These are phyloP conservation scores for Glomus cerebriforme DNA, from an alignment of 192 early-diverging fungal species.

Conservation along the genomic window DNA sequence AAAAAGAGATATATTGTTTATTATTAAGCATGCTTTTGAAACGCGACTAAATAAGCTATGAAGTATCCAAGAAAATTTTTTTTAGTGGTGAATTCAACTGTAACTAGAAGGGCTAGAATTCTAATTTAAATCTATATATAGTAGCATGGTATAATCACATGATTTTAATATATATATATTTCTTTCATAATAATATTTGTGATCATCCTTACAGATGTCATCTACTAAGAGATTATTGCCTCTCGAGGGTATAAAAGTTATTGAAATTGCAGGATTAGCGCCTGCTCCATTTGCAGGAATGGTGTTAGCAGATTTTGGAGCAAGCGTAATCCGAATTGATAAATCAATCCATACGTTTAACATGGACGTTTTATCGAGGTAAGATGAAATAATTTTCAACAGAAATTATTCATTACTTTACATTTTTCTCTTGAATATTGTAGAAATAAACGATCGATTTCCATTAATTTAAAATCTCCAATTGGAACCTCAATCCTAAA, in stretches of 20 bases:
- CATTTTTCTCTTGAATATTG: constrained; percentile 16
- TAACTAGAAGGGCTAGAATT: too few species aligned
- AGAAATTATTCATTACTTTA: constrained; percentile 1
- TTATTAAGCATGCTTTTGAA: too few species aligned
- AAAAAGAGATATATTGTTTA: too few species aligned
- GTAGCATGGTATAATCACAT: too few species aligned
- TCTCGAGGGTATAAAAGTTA: constrained; percentile 53
- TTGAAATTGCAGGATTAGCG: constrained; percentile 70
- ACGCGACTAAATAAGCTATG: too few species aligned
- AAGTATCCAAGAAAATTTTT: too few species aligned
- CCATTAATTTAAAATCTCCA: constrained; percentile 59
- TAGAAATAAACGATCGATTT: constrained; percentile 65
- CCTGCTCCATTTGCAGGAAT: constrained; percentile 70
- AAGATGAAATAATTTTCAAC: too few species aligned
- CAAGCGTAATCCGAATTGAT: constrained; percentile 67
- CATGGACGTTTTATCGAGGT: constrained; percentile 53
- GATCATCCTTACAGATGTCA: background rate
- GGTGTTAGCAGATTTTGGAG: constrained; percentile 70
- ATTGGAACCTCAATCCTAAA: constrained; percentile 48
- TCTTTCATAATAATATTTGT: too few species aligned
- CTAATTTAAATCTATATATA: too few species aligned
- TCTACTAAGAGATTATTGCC: constrained; percentile 23
- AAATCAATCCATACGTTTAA: constrained; percentile 36
- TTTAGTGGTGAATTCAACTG: too few species aligned
- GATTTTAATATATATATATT: too few species aligned